These are phyloP conservation scores for Cladorrhinum sp. DNA, from an alignment of 2,329 filamentous ascomycete species.

Conservation along the genomic window DNA sequence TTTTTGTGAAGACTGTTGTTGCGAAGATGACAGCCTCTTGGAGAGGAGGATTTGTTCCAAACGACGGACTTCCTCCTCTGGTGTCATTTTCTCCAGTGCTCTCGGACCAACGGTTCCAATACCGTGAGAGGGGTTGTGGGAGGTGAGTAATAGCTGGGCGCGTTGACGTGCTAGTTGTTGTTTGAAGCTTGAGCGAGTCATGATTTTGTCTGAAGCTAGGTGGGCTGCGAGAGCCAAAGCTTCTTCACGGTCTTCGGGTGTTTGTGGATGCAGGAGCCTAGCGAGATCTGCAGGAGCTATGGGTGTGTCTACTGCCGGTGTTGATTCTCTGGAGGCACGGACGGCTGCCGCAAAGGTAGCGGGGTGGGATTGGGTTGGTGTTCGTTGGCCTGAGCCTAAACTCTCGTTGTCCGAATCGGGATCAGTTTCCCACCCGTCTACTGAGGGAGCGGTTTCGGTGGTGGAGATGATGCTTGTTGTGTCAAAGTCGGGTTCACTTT, in stretches of 20 bases:
- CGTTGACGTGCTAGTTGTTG: slow-evolving; percentile 66
- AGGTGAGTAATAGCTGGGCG: slow-evolving; percentile 58
- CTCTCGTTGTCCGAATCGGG: slow-evolving; percentile 30
- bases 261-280: slow-evolving; percentile 76
- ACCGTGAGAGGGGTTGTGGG: slow-evolving; percentile 44
- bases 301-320: slow-evolving; percentile 59
- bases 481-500: slow-evolving; percentile 48
- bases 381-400: slow-evolving; percentile 54
- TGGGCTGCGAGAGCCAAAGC: slow-evolving; percentile 79
- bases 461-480: slow-evolving; percentile 77
- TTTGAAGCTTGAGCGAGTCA: slow-evolving; percentile 79
- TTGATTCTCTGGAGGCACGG: slow-evolving; percentile 45
- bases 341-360: slow-evolving; percentile 24
- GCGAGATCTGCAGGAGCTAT: slow-evolving; percentile 70
- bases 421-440: slow-evolving; percentile 37
- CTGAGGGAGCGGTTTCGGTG: slow-evolving; percentile 41
- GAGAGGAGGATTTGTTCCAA: slow-evolving; percentile 60
- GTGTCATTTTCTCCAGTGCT: slow-evolving; percentile 40
- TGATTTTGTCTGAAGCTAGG: slow-evolving; percentile 64
- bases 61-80: slow-evolving; percentile 58
- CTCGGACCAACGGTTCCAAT: too few relatives aligned
- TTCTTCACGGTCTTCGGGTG: slow-evolving; percentile 73
- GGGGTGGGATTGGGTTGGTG: slow-evolving; percentile 63
- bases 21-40: slow-evolving; percentile 14
- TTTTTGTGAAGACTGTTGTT: not conserved